phyloP scores from a whole-genome alignment of 1,139 yeast genomes.

The Taphrina communis region DNA sequence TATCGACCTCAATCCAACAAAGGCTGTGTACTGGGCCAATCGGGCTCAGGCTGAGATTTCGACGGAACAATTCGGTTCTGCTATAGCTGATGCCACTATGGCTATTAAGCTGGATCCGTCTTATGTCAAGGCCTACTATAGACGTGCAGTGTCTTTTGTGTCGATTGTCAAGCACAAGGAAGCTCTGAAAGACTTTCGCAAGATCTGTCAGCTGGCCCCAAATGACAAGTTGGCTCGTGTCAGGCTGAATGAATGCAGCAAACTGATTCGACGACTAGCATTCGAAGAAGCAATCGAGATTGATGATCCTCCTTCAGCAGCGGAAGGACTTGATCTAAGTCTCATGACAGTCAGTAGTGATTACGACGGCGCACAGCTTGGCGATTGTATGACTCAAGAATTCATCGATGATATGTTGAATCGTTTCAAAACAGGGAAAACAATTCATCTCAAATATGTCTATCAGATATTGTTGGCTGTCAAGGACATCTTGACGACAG shows the following conservation, averaged over 20 bases:
- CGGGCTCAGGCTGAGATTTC: conserved; percentile 90
- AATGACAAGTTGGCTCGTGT: conserved; percentile 70
- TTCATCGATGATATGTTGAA: conserved; percentile 72
- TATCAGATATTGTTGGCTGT: conserved; percentile 79
- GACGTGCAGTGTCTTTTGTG: conserved; percentile 82
- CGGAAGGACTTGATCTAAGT: conserved; percentile 45
- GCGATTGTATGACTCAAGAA: conserved; percentile 54
- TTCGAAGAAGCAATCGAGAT: conserved; percentile 88
- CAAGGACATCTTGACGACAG: conserved; percentile 62
- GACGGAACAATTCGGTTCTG: conserved; percentile 83
- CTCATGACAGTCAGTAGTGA: conserved; percentile 58
- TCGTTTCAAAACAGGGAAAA: conserved; percentile 73
- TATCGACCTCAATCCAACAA: conserved; percentile 67
- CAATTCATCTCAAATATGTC: conserved; percentile 77
- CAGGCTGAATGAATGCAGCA: conserved; percentile 68
- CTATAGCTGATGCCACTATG: conserved; percentile 73
- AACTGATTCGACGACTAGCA: conserved; percentile 72
- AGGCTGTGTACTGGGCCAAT: conserved; percentile 80
- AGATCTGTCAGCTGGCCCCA: conserved; percentile 68
- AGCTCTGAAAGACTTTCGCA: conserved; percentile 72
- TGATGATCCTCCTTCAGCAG: conserved; percentile 57
- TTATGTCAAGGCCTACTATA: conserved; percentile 69
- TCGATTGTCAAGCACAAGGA: conserved; percentile 78
- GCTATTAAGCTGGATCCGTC: conserved; percentile 72
- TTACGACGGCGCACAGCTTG: conserved; percentile 70